A percentile compares a stretch with the other conserved stretches of the same genome.
Conservation (phyloP, 2,329 filamentous ascomycete genomes). For the Drechmeria coniospora region DNA sequence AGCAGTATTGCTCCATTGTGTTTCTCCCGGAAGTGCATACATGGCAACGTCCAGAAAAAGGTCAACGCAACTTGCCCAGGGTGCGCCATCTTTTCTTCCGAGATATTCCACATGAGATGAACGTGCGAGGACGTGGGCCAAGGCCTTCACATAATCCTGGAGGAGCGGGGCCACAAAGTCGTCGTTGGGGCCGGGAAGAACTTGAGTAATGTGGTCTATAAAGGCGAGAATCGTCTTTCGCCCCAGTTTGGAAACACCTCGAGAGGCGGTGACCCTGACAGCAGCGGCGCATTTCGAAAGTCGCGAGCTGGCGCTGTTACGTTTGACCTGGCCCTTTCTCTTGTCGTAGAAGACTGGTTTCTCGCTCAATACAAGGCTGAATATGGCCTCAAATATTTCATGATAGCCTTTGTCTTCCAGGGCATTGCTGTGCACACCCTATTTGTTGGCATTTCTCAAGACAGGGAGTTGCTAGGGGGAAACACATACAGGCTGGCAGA, state of each 20-base stretch:
- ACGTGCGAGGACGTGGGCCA: conserved; percentile 55
- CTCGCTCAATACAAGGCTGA: conserved; percentile 52
- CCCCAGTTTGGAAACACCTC: conserved; percentile 52
- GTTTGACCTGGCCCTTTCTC: conserved; percentile 28
- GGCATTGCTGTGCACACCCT: conserved; percentile 13
- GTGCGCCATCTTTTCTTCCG: conserved; percentile 33
- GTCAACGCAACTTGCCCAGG: conserved; percentile 54
- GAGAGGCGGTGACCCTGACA: conserved; percentile 55
- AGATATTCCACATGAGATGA: conserved; percentile 71
- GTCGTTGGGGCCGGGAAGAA: conserved; percentile 45
- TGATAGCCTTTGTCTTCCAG: conserved; percentile 69
- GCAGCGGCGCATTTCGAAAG: conserved; percentile 56
- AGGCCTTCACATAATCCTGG: conserved; percentile 62
- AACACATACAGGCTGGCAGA: conserved; percentile 21
- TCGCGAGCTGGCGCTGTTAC: conserved; percentile 34
- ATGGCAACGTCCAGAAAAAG: conserved; percentile 53
- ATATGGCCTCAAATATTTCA: conserved; percentile 66
- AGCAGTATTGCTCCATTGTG: conserved; percentile 7
- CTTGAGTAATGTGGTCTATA: conserved; percentile 68
- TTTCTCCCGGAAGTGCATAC: conserved; percentile 27
- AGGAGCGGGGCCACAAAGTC: conserved; percentile 53
- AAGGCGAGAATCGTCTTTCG: conserved; percentile 65
- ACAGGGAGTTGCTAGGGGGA: no score
- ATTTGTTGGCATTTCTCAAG: no score
- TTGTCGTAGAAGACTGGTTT: conserved; percentile 46